phyloP scores from a whole-genome alignment of 345 rosid species.

The Mercurialis annua region DNA sequence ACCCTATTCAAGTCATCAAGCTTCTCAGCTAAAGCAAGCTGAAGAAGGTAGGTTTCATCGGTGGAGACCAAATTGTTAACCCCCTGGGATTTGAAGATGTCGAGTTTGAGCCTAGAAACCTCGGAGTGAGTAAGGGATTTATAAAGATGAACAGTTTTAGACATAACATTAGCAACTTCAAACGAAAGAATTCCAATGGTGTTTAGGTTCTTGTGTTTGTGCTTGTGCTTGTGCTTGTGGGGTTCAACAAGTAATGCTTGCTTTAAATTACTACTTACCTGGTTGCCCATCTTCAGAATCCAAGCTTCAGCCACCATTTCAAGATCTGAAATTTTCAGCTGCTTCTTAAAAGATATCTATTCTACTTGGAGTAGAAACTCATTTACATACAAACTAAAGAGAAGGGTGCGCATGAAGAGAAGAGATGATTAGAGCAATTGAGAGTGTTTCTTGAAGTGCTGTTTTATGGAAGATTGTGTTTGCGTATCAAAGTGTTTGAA shows the following conservation, averaged over 20 bases:
- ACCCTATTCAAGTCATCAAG: slow-evolving; percentile 80
- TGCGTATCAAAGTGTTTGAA: background rate
- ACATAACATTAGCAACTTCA: slow-evolving; percentile 87
- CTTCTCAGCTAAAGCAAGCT: slow-evolving; percentile 79
- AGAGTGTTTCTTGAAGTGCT: background rate
- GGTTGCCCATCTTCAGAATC: slow-evolving; percentile 93
- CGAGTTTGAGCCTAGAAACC: slow-evolving; percentile 65
- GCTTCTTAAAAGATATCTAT: too few species aligned
- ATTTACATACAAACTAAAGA: background rate
- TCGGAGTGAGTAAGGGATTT: slow-evolving; percentile 73
- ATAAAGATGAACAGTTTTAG: slow-evolving; percentile 78
- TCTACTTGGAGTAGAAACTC: background rate
- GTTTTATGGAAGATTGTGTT: too few species aligned
- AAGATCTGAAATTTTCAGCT: background rate
- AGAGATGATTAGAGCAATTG: background rate
- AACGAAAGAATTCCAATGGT: slow-evolving; percentile 85
- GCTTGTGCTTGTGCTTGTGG: slow-evolving; percentile 37
- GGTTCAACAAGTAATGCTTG: slow-evolving; percentile 70
- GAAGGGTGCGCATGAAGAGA: background rate
- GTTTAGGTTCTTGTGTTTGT: slow-evolving; percentile 30
- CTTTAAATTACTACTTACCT: slow-evolving; percentile 86
- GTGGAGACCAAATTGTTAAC: slow-evolving; percentile 56
- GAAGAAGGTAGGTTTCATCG: slow-evolving; percentile 58
- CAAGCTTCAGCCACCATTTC: slow-evolving; percentile 94
- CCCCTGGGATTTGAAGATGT: slow-evolving; percentile 66